Evolutionary conservation across 192 early-diverging fungal species (phyloP), one percentile per base, ranked within the genome.

Genomic region (Funneliformis mosseae): DNA sequence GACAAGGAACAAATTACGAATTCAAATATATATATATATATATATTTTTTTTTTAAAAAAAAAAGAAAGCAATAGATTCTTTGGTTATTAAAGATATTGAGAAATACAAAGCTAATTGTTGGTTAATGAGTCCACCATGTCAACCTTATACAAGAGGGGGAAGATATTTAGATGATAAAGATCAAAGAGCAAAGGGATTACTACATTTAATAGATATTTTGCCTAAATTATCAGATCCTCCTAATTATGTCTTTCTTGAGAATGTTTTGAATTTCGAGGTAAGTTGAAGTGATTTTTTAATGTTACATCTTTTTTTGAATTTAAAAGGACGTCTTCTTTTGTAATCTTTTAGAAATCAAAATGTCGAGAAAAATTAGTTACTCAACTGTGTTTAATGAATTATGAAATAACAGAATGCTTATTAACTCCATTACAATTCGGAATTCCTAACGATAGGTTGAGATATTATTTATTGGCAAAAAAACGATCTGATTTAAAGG

Each of bases 71-170:
- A 10, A 88, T 93, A 25, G 91, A 92, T 59, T 73, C 66, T 27
- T 83, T 93, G 5, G 85, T 77, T 5, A 78, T 84, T 11, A 80
- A 81, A 55, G 82, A 85, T 27, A 76, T 93, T 63, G 87, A 90
- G 80, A 87, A 84, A 80, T 82, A 92, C 79, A 80, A 89, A 11
- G 93, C 93, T 1, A 89, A 94, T 81, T 92, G 92, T 68, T 97
- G 97, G 97, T 86, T 98, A 10, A 87, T 97, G 68, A 95, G 93
- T 75, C 97, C 97, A 38, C 97, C 97, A 0, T 98, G 97, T 77
- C 97, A 98, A 87, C 90, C 91, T 2, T 93, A 94, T 74, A 94
- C 93, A 0, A 86, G 88, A 14, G 95, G 93, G 25, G 96, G 96
- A 23, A 96, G 95, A 66, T 73, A 86, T 62, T 83, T 94, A 77